A percentile compares a stretch with the other conserved stretches of the same genome.
phyloP scores from a whole-genome alignment of 2,329 filamentous ascomycete species.

The Fusarium protoensiforme region DNA sequence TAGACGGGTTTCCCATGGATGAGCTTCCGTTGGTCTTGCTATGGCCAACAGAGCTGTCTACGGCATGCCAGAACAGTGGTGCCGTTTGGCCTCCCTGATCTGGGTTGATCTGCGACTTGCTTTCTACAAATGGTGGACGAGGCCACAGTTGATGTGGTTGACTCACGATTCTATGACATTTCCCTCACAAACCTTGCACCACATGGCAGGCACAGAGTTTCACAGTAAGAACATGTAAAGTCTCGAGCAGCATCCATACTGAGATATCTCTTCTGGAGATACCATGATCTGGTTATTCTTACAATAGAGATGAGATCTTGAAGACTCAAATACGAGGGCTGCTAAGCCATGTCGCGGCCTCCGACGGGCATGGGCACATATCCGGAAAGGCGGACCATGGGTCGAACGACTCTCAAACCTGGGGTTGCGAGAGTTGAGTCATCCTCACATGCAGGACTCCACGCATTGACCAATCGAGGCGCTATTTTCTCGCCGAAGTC shows the following conservation, averaged over 20 bases:
- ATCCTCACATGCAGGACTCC: constrained; percentile 35
- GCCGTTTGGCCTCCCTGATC: neutral
- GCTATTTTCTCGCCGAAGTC: constrained; percentile 49
- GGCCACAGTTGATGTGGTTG: neutral
- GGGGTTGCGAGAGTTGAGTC: constrained; percentile 47
- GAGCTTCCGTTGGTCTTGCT: neutral
- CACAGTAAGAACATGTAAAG: constrained; percentile 5
- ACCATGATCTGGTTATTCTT: neutral
- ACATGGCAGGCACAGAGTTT: neutral
- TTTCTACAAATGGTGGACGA: neutral
- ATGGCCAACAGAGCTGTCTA: neutral
- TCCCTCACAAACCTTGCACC: neutral
- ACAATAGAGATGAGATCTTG: neutral
- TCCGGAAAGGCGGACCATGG: constrained; percentile 6
- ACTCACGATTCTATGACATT: neutral
- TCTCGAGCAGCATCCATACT: constrained; percentile 1
- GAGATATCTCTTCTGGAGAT: neutral
- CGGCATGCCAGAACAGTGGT: neutral
- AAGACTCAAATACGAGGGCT: neutral
- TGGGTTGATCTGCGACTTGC: neutral
- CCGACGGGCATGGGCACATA: constrained; percentile 2
- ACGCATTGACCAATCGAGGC: constrained; percentile 48
- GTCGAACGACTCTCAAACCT: constrained; percentile 35
- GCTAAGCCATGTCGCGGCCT: constrained; percentile 3
- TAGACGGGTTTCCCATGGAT: neutral